Evolutionary conservation across 371 early-diverging fungal species (phyloP).

Genomic region (Saksenaea vasiformis): DNA sequence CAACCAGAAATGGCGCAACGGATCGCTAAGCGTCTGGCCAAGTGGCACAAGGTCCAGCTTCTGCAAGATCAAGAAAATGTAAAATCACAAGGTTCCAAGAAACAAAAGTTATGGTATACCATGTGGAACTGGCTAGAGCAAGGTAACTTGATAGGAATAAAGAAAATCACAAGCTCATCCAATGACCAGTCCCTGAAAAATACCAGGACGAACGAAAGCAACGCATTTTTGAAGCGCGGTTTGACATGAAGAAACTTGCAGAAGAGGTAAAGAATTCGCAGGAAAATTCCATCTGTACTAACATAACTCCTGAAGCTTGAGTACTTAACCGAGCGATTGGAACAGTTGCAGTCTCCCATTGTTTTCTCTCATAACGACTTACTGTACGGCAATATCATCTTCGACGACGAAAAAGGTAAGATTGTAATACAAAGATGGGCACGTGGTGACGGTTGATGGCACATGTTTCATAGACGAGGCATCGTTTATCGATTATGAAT

Average conservation of each 20-base stretch:
- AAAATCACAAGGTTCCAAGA: slow-evolving; percentile 11
- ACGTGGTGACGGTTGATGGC: slow-evolving; percentile 13
- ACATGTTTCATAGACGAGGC: slow-evolving; percentile 36
- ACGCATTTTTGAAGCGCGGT: slow-evolving; percentile 59
- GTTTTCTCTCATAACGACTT: slow-evolving; percentile 94
- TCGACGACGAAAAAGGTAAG: slow-evolving; percentile 61
- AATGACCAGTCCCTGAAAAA: slow-evolving; percentile 57
- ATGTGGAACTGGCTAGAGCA: slow-evolving; percentile 81
- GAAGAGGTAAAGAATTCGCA: slow-evolving; percentile 41
- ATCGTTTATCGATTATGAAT: slow-evolving; percentile 94
- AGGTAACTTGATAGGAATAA: slow-evolving; percentile 37
- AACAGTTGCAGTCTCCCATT: slow-evolving; percentile 71
- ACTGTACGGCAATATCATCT: slow-evolving; percentile 87
- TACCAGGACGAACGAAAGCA: slow-evolving; percentile 66
- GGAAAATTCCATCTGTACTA: neutral
- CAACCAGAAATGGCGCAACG: slow-evolving; percentile 69
- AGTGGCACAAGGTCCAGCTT: slow-evolving; percentile 76
- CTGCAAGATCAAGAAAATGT: slow-evolving; percentile 14
- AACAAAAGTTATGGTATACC: slow-evolving; percentile 74
- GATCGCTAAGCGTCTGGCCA: slow-evolving; percentile 79
- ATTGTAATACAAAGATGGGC: slow-evolving; percentile 6
- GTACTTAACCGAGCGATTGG: slow-evolving; percentile 57
- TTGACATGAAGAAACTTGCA: slow-evolving; percentile 55
- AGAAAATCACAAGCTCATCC: neutral
- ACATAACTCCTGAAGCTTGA: slow-evolving; percentile 33